phyloP scores from a whole-genome alignment of 2,329 filamentous ascomycete species.

The Mycogone perniciosa region DNA sequence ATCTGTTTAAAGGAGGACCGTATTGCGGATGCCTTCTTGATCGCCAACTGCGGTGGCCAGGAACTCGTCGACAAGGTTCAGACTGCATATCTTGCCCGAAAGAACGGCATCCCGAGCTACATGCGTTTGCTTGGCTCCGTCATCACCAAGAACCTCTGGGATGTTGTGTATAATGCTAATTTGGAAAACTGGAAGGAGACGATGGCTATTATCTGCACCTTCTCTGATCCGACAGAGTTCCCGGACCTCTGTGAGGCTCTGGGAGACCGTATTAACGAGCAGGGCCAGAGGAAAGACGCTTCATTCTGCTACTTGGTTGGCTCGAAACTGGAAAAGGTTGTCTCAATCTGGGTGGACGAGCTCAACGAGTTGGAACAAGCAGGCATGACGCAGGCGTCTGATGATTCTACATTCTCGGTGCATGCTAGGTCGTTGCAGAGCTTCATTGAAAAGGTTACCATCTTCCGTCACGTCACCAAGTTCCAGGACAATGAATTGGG shows the following conservation, averaged over 20 bases:
- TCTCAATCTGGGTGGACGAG: constrained; percentile 87
- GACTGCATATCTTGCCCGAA: constrained; percentile 79
- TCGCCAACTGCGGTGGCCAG: constrained; percentile 93
- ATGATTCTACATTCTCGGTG: constrained; percentile 82
- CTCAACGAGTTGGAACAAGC: constrained; percentile 77
- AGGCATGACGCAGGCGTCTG: constrained; percentile 59
- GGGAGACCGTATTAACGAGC: constrained; percentile 81
- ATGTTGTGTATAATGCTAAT: constrained; percentile 94
- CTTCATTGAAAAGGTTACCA: constrained; percentile 96
- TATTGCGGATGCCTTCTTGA: constrained; percentile 94
- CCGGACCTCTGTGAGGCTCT: constrained; percentile 91
- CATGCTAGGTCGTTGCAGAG: constrained; percentile 83
- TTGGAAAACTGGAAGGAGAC: constrained; percentile 93
- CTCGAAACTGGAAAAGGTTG: constrained; percentile 95
- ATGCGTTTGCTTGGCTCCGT: constrained; percentile 84
- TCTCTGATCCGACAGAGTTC: constrained; percentile 85
- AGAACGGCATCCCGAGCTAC: constrained; percentile 81
- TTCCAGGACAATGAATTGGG: constrained; percentile 74
- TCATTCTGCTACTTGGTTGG: constrained; percentile 95
- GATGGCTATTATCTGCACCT: constrained; percentile 93
- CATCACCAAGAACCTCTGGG: constrained; percentile 95
- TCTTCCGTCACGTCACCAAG: constrained; percentile 90
- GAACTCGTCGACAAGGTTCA: constrained; percentile 93
- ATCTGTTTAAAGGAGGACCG: constrained; percentile 83
- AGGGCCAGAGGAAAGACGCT: constrained; percentile 75